Conservation (phyloP, 1,284 basidiomycete species). For the Clitocybe nebularis region DNA sequence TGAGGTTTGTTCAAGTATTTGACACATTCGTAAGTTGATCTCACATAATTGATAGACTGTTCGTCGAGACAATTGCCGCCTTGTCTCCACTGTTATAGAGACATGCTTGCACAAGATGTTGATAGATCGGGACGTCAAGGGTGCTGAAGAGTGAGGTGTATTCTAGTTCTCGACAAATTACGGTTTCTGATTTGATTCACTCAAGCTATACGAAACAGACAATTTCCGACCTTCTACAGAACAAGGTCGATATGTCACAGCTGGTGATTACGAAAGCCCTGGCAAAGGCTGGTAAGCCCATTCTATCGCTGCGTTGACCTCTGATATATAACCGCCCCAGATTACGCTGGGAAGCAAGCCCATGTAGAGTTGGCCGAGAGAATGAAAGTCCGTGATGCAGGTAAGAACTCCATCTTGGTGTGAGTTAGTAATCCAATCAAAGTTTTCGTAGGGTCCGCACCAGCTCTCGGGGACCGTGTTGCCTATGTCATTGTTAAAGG, state of each 20-base stretch:
- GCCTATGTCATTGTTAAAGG: constrained; percentile 97
- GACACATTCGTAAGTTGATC: neutral
- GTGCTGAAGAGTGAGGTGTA: constrained; percentile 78
- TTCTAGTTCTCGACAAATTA: neutral
- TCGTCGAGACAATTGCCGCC: constrained; percentile 91
- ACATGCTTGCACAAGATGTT: constrained; percentile 96
- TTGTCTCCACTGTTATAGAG: constrained; percentile 94
- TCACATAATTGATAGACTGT: constrained; percentile 64
- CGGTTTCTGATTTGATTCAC: constrained; percentile 5
- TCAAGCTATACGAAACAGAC: constrained; percentile 86
- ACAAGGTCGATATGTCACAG: constrained; percentile 96
- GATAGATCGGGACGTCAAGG: constrained; percentile 89
- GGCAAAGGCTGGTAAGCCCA: constrained; percentile 69
- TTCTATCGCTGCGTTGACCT: neutral
- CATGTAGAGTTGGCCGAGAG: constrained; percentile 92
- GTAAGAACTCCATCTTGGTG: constrained; percentile 36
- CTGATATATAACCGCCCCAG: constrained; percentile 31
- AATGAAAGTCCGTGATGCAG: constrained; percentile 93
- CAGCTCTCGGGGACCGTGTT: constrained; percentile 91
- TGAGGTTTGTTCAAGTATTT: constrained; percentile 69
- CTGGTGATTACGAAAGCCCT: constrained; percentile 96
- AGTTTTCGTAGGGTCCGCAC: constrained; percentile 68
- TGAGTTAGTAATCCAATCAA: neutral
- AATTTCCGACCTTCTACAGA: constrained; percentile 91
- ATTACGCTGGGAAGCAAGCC: constrained; percentile 89